These are phyloP conservation scores for Nakataea oryzae DNA, from an alignment of 2,329 filamentous ascomycete genomes.

Conservation along the genomic window DNA sequence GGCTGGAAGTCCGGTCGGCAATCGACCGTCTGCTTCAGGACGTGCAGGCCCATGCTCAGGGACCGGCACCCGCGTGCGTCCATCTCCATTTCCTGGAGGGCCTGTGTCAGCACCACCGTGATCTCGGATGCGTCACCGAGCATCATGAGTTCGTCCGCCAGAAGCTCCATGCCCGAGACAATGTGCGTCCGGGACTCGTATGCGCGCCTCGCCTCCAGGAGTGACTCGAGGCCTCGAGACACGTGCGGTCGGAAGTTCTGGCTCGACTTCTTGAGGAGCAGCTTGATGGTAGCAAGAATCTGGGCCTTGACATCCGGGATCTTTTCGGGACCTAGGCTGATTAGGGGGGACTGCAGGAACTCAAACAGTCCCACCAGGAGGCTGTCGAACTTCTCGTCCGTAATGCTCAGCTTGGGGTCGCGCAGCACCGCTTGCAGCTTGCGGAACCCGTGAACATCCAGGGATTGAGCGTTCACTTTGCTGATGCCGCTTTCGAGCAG, in stretches of 20 bases:
- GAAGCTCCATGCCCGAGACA: slow-evolving; percentile 61
- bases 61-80: slow-evolving; percentile 37
- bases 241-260: slow-evolving; percentile 58
- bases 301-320: slow-evolving; percentile 64
- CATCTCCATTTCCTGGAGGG: slow-evolving; percentile 33
- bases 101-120: slow-evolving; percentile 38
- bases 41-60: slow-evolving; percentile 52
- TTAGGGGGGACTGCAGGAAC: slow-evolving; percentile 56
- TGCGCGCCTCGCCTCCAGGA: slow-evolving; percentile 52
- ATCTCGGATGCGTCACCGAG: slow-evolving; percentile 55
- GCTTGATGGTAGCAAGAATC: slow-evolving; percentile 61
- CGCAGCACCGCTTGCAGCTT: slow-evolving; percentile 67
- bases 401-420: slow-evolving; percentile 52
- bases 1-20: slow-evolving; percentile 32
- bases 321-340: slow-evolving; percentile 46
- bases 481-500: slow-evolving; percentile 65
- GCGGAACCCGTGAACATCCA: slow-evolving; percentile 76
- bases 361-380: slow-evolving; percentile 59
- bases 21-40: slow-evolving; percentile 51
- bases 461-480: slow-evolving; percentile 57
- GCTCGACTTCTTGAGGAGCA: slow-evolving; percentile 58
- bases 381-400: slow-evolving; percentile 57
- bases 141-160: slow-evolving; percentile 60
- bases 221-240: slow-evolving; percentile 53
- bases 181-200: slow-evolving; percentile 64